Evolutionary conservation across 108 stramenopile species (phyloP).

Genomic region (Chaetoceros muelleri): DNA sequence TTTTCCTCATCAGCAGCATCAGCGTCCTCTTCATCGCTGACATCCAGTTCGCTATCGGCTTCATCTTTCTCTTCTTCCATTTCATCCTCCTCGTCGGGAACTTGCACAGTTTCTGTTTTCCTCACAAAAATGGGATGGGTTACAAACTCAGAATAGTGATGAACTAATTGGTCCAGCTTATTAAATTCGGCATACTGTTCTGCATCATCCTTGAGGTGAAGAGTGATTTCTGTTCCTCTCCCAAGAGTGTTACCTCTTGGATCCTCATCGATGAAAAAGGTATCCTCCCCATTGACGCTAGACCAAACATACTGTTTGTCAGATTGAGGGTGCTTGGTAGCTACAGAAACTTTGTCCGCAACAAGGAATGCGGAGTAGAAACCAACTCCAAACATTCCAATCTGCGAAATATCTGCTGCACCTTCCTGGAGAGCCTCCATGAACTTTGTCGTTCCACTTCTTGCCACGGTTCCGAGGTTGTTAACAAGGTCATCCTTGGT

Average conservation of each 20-base stretch:
- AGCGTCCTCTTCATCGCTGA: conserved; percentile 43
- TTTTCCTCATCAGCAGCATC: conserved; percentile 45
- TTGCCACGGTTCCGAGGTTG: conserved; percentile 99
- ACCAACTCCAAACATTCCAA: conserved; percentile 99
- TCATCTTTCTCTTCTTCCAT: conserved; percentile 47
- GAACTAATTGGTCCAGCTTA: conserved; percentile 72
- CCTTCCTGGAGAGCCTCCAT: conserved; percentile 86
- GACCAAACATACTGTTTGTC: conserved; percentile 92
- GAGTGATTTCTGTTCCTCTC: conserved; percentile 98
- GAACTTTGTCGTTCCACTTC: conserved; percentile 98
- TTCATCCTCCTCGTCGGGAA: conserved; percentile 74
- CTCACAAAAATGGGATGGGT: conserved; percentile 93
- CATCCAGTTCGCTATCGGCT: conserved; percentile 39
- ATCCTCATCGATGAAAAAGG: conserved; percentile 88
- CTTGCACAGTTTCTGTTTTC: conserved; percentile 58
- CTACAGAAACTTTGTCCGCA: conserved; percentile 87
- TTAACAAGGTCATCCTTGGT: conserved; percentile 87
- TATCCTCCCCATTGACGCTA: conserved; percentile 82
- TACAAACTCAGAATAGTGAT: conserved; percentile 99
- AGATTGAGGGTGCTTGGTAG: conserved; percentile 88
- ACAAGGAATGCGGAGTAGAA: conserved; percentile 98
- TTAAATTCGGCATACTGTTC: conserved; percentile 67
- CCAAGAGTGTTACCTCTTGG: conserved; percentile 94
- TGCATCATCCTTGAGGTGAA: conserved; percentile 95
- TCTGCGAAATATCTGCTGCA: conserved; percentile 73